Conservation (phyloP, 2,329 filamentous ascomycete species). For the Phaeosphaeriaceae sp. region DNA sequence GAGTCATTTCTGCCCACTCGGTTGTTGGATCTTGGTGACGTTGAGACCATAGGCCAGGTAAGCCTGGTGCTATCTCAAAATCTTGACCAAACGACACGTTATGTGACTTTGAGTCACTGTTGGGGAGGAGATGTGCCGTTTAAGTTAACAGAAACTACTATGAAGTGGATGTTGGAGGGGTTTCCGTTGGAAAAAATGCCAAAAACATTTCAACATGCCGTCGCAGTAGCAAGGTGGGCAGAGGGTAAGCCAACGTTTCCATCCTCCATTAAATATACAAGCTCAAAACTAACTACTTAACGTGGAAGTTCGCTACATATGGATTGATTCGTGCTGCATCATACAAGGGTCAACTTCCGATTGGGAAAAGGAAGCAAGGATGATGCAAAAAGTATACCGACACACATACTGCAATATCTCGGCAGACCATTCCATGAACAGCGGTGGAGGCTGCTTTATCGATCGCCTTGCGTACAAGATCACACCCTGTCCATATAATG, state of each 20-base stretch:
- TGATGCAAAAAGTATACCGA: constrained; percentile 7
- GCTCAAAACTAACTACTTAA: background rate
- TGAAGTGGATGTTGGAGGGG: background rate
- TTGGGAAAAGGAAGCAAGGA: constrained; percentile 7
- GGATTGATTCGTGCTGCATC: constrained; percentile 11
- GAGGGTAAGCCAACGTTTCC: background rate
- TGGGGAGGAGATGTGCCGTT: constrained; percentile 5
- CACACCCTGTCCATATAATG: background rate
- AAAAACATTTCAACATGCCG: background rate
- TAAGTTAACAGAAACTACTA: background rate
- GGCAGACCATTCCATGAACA: constrained; percentile 3
- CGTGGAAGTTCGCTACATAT: constrained; percentile 7
- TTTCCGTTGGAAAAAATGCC: background rate
- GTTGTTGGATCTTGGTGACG: background rate
- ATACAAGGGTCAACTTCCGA: constrained; percentile 1
- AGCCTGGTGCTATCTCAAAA: background rate
- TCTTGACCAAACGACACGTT: background rate
- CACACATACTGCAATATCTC: constrained; percentile 7
- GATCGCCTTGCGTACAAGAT: constrained; percentile 2
- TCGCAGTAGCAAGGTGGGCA: constrained; percentile 1
- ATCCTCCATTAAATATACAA: no score
- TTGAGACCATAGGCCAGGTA: background rate
- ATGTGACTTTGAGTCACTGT: constrained; percentile 10
- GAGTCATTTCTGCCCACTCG: constrained; percentile 1
- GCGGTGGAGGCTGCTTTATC: background rate